phyloP scores from a whole-genome alignment of 352 stramenopile genomes.

The Phytophthora crassamura region DNA sequence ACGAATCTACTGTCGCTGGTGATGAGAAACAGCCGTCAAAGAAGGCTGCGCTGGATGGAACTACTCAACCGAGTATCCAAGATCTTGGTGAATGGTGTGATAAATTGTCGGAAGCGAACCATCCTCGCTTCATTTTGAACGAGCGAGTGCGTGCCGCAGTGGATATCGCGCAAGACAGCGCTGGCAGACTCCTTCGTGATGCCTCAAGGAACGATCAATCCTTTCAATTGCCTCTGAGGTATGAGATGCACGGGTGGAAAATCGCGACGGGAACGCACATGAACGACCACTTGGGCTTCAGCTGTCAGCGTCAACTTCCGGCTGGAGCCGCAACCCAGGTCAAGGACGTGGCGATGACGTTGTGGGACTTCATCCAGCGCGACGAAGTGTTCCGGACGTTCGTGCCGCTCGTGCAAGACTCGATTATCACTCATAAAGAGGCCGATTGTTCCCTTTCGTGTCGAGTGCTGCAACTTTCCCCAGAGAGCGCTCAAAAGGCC shows the following conservation, averaged over 20 bases:
- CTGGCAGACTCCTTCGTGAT: constrained; percentile 44
- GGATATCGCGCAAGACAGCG: constrained; percentile 39
- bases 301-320: constrained; percentile 46
- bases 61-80: constrained; percentile 10
- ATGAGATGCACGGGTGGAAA: constrained; percentile 56
- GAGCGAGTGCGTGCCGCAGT: constrained; percentile 40
- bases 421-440: constrained; percentile 39
- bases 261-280: constrained; percentile 48
- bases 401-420: constrained; percentile 59
- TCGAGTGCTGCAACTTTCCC: constrained; percentile 47
- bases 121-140: constrained; percentile 43
- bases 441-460: constrained; percentile 37
- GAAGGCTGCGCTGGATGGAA: not conserved
- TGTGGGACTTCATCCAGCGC: constrained; percentile 60
- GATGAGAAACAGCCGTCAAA: constrained; percentile 2
- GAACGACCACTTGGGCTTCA: constrained; percentile 53
- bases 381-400: constrained; percentile 77
- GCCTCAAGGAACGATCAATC: constrained; percentile 5
- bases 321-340: constrained; percentile 4
- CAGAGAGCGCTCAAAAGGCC: constrained; percentile 27
- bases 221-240: constrained; percentile 43
- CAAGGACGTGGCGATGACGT: constrained; percentile 43
- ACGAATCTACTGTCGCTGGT: constrained; percentile 34
- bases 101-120: constrained; percentile 13
- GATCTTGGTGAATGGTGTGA: constrained; percentile 40